phyloP scores from a whole-genome alignment of 2,329 filamentous ascomycete genomes.

The Xylariaceae sp. region DNA sequence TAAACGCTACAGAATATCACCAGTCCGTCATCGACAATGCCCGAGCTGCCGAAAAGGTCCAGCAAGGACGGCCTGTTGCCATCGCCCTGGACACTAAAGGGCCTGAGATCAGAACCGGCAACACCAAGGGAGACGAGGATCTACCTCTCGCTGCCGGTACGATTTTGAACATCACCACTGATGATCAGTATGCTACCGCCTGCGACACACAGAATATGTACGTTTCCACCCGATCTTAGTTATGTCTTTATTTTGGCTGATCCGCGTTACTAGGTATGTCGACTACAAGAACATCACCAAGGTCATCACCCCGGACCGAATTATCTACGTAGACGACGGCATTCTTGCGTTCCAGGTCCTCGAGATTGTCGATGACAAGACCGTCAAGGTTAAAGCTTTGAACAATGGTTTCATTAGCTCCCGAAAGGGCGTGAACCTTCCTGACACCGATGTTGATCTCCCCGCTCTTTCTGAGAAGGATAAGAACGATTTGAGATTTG shows the following conservation, averaged over 20 bases:
- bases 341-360: conserved; percentile 95
- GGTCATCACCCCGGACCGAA: conserved; percentile 85
- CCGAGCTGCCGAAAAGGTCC: conserved; percentile 73
- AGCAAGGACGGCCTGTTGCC: conserved; percentile 81
- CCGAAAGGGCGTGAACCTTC: conserved; percentile 98
- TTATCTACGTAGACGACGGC: conserved; percentile 98
- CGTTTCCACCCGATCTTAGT: conserved; percentile 34
- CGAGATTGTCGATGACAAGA: conserved; percentile 83
- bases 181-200: conserved; percentile 80
- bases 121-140: conserved; percentile 80
- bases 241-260: conserved; percentile 46
- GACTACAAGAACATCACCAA: conserved; percentile 99
- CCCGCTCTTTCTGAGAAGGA: conserved; percentile 98
- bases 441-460: conserved; percentile 97
- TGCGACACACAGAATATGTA: conserved; percentile 93
- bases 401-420: conserved; percentile 99
- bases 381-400: conserved; percentile 76
- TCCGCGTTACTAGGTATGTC: conserved; percentile 63
- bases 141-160: conserved; percentile 79
- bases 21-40: conserved; percentile 97
- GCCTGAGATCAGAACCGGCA: conserved; percentile 58
- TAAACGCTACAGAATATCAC: conserved; percentile 57
- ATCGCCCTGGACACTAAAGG: conserved; percentile 82
- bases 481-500: conserved; percentile 87
- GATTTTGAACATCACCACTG: conserved; percentile 93